Percentiles rank a stretch among this genome's conserved stretches.
phyloP scores from a whole-genome alignment of 2,329 filamentous ascomycete species.

The Ilyonectria robusta region DNA sequence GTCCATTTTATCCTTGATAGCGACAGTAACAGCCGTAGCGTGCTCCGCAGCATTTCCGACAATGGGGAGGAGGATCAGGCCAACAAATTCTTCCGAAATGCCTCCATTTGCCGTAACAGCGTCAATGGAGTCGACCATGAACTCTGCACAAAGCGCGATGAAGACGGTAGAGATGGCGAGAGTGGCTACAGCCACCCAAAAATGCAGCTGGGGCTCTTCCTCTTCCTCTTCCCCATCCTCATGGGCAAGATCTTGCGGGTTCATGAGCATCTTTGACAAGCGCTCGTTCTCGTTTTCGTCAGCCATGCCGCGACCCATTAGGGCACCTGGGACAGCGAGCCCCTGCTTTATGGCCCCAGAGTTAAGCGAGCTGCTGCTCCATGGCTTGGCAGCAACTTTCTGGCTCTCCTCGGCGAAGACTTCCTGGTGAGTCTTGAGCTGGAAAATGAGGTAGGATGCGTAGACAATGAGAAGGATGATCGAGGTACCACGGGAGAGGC shows the following conservation, averaged over 20 bases:
- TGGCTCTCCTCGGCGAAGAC: constrained; percentile 86
- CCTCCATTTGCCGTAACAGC: constrained; percentile 71
- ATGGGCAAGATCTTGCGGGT: constrained; percentile 53
- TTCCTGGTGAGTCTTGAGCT: constrained; percentile 85
- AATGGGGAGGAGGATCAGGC: constrained; percentile 84
- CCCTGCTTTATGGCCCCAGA: constrained; percentile 56
- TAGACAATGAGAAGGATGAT: constrained; percentile 90
- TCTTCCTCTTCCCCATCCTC: constrained; percentile 76
- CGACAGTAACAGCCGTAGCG: constrained; percentile 84
- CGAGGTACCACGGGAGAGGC: constrained; percentile 79
- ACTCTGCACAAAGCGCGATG: constrained; percentile 86
- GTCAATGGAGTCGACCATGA: constrained; percentile 82
- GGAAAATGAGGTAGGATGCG: constrained; percentile 87
- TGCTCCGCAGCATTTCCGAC: constrained; percentile 89
- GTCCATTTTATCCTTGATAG: constrained; percentile 89
- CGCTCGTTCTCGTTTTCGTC: constrained; percentile 57
- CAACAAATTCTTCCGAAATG: constrained; percentile 82
- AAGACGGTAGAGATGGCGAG: constrained; percentile 81
- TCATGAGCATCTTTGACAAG: constrained; percentile 61
- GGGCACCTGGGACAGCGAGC: constrained; percentile 56
- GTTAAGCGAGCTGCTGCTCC: constrained; percentile 50
- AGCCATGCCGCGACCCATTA: constrained; percentile 55
- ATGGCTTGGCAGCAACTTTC: constrained; percentile 77
- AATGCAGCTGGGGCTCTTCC: constrained; percentile 78
- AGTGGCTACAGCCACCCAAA: constrained; percentile 79